Conservation (phyloP, 2,329 filamentous ascomycete genomes). For the Didymella exigua region DNA sequence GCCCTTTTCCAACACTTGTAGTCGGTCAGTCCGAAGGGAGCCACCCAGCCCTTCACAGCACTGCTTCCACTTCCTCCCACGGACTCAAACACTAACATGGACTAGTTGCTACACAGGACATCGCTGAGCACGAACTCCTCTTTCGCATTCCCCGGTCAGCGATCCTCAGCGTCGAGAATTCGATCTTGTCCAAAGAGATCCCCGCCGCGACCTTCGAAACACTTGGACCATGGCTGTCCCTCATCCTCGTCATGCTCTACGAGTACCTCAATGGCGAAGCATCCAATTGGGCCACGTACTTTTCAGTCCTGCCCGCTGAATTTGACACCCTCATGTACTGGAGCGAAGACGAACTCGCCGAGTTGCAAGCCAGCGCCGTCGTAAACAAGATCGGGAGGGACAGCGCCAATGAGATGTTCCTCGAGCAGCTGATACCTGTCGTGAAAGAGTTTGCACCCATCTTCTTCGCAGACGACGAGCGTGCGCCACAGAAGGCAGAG, state of each 20-base stretch:
- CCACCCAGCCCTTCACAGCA: background rate
- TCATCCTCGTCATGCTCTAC: conserved; percentile 82
- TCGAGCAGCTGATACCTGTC: conserved; percentile 61
- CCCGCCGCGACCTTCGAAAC: conserved; percentile 38
- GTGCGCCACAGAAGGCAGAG: conserved; percentile 37
- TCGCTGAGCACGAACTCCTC: conserved; percentile 74
- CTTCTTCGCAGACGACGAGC: conserved; percentile 48
- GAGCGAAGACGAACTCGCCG: conserved; percentile 69
- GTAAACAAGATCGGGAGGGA: conserved; percentile 75
- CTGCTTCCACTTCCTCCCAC: too few species aligned
- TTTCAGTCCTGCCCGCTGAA: conserved; percentile 69
- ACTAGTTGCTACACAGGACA: conserved; percentile 72
- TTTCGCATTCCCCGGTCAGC: conserved; percentile 77
- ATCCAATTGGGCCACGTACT: conserved; percentile 79
- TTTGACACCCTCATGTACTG: conserved; percentile 95
- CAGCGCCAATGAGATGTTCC: conserved; percentile 73
- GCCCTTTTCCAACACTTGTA: conserved; percentile 1
- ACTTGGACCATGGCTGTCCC: conserved; percentile 57
- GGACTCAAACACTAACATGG: conserved; percentile 16
- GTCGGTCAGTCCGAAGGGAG: background rate
- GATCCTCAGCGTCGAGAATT: conserved; percentile 76
- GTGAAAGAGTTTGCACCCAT: conserved; percentile 48
- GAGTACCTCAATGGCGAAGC: conserved; percentile 65
- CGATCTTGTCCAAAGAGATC: conserved; percentile 65
- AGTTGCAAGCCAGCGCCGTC: conserved; percentile 80